Evolutionary conservation across 176 grass and related monocot genomes (phyloP).

Genomic region (Oryza glaberrima): DNA sequence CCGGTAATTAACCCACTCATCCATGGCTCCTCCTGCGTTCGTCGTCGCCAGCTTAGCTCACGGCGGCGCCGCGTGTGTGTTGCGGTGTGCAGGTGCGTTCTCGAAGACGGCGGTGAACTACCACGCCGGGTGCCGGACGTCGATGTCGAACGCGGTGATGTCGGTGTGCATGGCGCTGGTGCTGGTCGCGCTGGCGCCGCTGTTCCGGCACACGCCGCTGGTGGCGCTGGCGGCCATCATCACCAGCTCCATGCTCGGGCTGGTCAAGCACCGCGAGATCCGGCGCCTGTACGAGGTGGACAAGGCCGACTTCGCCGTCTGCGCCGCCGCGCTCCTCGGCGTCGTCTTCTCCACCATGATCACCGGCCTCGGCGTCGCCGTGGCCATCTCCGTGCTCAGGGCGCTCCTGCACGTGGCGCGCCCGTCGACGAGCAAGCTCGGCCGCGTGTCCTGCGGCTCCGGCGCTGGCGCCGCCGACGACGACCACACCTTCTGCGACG

Average conservation of each 20-base stretch:
- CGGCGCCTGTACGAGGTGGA: conserved; percentile 27
- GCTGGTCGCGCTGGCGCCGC: conserved; percentile 52
- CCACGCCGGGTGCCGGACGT: conserved; percentile 58
- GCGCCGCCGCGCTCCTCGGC: conserved; percentile 54
- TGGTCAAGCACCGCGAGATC: conserved; percentile 53
- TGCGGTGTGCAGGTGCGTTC: conserved; percentile 47
- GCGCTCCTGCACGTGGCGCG: conserved; percentile 62
- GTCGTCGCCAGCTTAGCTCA: no score
- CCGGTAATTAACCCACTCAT: conserved; percentile 24
- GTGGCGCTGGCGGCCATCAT: conserved; percentile 45
- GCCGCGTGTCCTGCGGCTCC: conserved; percentile 30
- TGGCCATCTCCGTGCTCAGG: conserved; percentile 49
- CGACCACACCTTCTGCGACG: conserved; percentile 30
- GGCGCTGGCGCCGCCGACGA: background rate
- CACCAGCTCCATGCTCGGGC: conserved; percentile 56
- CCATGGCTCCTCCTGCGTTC: no score
- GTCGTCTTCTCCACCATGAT: conserved; percentile 60
- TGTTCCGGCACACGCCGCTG: conserved; percentile 17
- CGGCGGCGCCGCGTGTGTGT: no score
- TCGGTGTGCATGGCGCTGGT: conserved; percentile 62
- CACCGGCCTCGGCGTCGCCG: conserved; percentile 50
- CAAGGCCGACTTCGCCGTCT: conserved; percentile 61
- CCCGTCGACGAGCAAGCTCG: conserved; percentile 56
- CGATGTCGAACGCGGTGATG: conserved; percentile 60
- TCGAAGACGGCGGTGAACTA: conserved; percentile 69